Evolutionary conservation across 2,329 filamentous ascomycete species (phyloP), one percentile per base, ranked within the genome.

Genomic region (Aspergillus terreus): DNA sequence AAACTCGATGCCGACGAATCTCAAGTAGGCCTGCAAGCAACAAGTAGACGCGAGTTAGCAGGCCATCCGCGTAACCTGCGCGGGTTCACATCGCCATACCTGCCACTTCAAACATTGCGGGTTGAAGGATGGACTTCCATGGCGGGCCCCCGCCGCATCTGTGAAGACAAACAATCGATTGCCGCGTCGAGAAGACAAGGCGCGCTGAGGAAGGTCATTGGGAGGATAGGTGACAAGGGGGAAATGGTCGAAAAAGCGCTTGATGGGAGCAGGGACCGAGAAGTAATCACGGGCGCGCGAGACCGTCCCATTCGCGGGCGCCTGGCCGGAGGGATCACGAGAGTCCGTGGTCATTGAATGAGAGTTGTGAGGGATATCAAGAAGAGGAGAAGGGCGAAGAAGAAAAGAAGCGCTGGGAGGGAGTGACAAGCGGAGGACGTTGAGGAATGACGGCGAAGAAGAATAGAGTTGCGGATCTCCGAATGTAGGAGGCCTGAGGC

Each of bases 91-190:
- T 15, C 11, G 15, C 59, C 59, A 60, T 63, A 92, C 90, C 88
- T 97, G 94, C 91, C 91, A 97, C 77, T 92, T 96, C 65, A 97
- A 78, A 76, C 94, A 99, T 52, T 85, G 84, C 10, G 94, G 94
- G 68, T 97, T 97, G 74, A 87, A 95, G 58, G 90, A 95, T 23
- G 91, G 88, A 27, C 77, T 73, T 4, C 84, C 84, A 36, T 66
- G 66, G 50, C 71, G 69, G 32, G 84, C 87, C 62, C 83, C 86
- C n/a, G 79, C 74, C 1, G 82, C 75, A 12, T 80, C 82, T 54
- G 83, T 81, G 71, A 96, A 97, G 51, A 96, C 78, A 69, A 91
- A 91, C 7, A 99, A 77, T 9, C 82, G 79, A 55, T 82, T 80
- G 62, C 73, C 73, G 55, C 73, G 66, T 58, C 69, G 71, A 48